Percentiles rank a stretch among this genome's conserved stretches.
Evolutionary conservation across 2,329 filamentous ascomycete species (phyloP).

Genomic region (Stagonosporopsis tanaceti): DNA sequence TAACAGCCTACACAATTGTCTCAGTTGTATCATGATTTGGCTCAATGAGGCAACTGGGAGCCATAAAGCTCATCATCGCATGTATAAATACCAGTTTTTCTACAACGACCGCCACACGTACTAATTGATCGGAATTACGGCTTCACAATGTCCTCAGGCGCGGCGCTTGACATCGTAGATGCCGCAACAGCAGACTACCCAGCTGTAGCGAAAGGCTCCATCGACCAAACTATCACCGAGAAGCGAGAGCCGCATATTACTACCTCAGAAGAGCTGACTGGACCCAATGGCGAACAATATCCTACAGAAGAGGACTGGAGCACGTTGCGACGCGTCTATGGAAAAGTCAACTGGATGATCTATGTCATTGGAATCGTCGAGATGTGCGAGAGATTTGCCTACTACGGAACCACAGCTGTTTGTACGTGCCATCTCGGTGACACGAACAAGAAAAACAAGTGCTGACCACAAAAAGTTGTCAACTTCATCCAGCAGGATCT

Average conservation of each 20-base stretch:
- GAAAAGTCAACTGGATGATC: slow-evolving; percentile 41
- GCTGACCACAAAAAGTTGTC: slow-evolving; percentile 28
- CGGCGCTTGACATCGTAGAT: slow-evolving; percentile 29
- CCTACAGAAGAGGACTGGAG: slow-evolving; percentile 41
- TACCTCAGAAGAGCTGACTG: slow-evolving; percentile 20
- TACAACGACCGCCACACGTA: neutral
- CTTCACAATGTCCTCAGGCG: slow-evolving; percentile 28
- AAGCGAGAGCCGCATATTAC: slow-evolving; percentile 19
- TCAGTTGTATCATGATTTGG: slow-evolving; percentile 9
- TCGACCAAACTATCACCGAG: slow-evolving; percentile 14
- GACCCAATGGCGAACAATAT: slow-evolving; percentile 36
- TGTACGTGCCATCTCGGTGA: slow-evolving; percentile 14
- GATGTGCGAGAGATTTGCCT: slow-evolving; percentile 42
- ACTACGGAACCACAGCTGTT: slow-evolving; percentile 43
- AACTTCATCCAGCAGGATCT: slow-evolving; percentile 54
- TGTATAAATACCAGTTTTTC: slow-evolving; percentile 11
- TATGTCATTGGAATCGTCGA: slow-evolving; percentile 44
- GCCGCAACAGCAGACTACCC: slow-evolving; percentile 24
- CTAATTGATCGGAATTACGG: neutral
- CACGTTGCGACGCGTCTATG: slow-evolving; percentile 42
- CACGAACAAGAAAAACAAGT: neutral
- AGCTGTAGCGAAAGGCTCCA: slow-evolving; percentile 13
- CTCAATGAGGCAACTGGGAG: slow-evolving; percentile 30
- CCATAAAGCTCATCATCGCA: neutral
- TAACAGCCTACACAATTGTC: slow-evolving; percentile 1